These are phyloP conservation scores for Populus simonii DNA, from an alignment of 345 rosid genomes.

Conservation along the genomic window DNA sequence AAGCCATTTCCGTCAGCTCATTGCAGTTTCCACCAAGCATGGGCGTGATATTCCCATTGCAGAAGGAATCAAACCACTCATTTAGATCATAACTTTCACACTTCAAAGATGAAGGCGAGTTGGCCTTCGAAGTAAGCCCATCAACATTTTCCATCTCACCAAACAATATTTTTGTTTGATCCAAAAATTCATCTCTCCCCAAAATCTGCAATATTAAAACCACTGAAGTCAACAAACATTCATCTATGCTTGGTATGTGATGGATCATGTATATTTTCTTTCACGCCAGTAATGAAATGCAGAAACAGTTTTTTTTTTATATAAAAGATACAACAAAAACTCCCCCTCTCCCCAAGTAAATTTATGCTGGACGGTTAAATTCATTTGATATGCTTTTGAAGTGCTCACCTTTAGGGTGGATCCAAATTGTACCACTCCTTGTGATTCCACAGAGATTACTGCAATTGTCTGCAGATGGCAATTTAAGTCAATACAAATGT, in stretches of 20 bases:
- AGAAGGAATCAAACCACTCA: constrained; percentile 59
- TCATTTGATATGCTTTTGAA: neutral
- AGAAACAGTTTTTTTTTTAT: neutral
- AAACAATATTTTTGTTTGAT: constrained; percentile 49
- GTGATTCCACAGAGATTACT: constrained; percentile 54
- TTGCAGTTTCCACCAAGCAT: constrained; percentile 34
- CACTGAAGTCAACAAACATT: constrained; percentile 1
- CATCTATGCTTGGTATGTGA: neutral
- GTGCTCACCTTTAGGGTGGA: constrained; percentile 68
- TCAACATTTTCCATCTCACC: constrained; percentile 24
- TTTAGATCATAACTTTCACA: constrained; percentile 41
- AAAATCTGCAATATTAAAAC: constrained; percentile 47
- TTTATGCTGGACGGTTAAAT: neutral
- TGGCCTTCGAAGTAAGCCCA: constrained; percentile 23
- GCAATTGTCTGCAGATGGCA: constrained; percentile 64
- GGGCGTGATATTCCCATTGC: constrained; percentile 35
- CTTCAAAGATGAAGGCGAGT: constrained; percentile 34
- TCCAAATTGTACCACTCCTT: constrained; percentile 81
- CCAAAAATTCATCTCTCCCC: constrained; percentile 55
- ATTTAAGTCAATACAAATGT: constrained; percentile 10
- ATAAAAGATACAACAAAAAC: neutral
- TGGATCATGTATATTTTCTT: neutral
- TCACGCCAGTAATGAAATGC: neutral
- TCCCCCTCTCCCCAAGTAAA: neutral
- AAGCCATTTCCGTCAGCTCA: constrained; percentile 41